Evolutionary conservation across 2,329 filamentous ascomycete species (phyloP), one percentile per base, ranked within the genome.

Genomic region (Xylariaceae sp.): DNA sequence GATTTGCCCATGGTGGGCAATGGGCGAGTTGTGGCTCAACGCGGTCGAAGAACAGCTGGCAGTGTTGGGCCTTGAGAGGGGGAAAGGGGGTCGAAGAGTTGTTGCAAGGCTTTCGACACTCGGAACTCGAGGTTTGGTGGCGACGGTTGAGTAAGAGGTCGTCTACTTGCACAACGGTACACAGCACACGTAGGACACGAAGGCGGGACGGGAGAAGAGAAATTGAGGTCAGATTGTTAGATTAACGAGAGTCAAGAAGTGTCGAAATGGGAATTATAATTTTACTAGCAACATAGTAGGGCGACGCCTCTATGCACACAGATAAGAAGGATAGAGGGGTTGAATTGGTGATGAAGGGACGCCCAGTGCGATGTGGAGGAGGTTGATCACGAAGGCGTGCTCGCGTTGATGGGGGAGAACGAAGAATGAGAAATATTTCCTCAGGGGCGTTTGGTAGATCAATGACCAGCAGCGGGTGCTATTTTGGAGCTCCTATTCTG

Each of bases 241-340:
- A 27, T 59, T 36, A 73, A 72, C 60, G 71, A 74, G 58, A 68
- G 70, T 73, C 62, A 59, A 66, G 69, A 74, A 72, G 62, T 53
- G 59, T 27, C 22, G 63, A 69, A 67, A 52, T 48, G 39, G 39
- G 14, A 62, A 73, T 73, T 72, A 73, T 63, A 71, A 71, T 7
- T 27, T 27, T 27, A 27, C 22, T 27, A 27, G 22, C 22, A 27
- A 27, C 22, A 27, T 27, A 27, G 22, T 27, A 27, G 22, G 22
- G 22, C 22, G 22, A 27, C 4, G 22, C 22, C 22, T 27, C 22
- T 27, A 27, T 27, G 22, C 22, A 27, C 19, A 27, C 44, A 42
- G 48, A 36, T 44, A 42, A 51, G 33, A 43, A 44, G 18, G 45
- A 42, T 31, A 27, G 42, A 47, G 7, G 22, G 22, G 7, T 27